Evolutionary conservation across 257 asterid genomes (phyloP).

Genomic region (Plantago elongata): DNA sequence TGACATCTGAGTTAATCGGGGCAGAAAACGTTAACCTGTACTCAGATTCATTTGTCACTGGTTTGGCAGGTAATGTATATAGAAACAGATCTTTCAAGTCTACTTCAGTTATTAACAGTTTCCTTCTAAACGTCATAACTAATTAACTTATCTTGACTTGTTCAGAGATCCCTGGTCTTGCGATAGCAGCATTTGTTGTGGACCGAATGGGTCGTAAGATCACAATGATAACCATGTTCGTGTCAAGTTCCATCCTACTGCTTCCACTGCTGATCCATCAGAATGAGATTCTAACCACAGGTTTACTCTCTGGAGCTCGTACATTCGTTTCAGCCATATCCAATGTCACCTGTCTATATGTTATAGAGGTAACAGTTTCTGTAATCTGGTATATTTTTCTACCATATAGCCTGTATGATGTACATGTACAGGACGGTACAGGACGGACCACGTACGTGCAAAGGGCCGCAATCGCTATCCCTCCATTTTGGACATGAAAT

Average conservation of each 20-base stretch:
- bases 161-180: slow-evolving; percentile 78
- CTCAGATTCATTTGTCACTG: slow-evolving; percentile 51
- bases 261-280: slow-evolving; percentile 49
- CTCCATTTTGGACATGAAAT: too few relatives aligned
- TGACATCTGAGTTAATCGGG: slow-evolving; percentile 66
- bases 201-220: slow-evolving; percentile 65
- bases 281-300: slow-evolving; percentile 42
- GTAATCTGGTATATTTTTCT: too few relatives aligned
- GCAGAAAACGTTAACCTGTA: slow-evolving; percentile 43
- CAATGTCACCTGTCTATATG: slow-evolving; percentile 42
- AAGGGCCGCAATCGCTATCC: too few relatives aligned
- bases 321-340: slow-evolving; percentile 54
- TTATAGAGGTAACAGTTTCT: slow-evolving; percentile 52
- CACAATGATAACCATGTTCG: slow-evolving; percentile 57
- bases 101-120: not conserved
- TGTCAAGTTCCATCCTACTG: slow-evolving; percentile 35
- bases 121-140: not conserved
- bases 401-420: too few relatives aligned
- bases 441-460: too few relatives aligned
- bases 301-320: slow-evolving; percentile 61
- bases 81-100: not conserved
- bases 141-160: slow-evolving; percentile 8
- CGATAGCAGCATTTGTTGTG: slow-evolving; percentile 52
- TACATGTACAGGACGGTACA: too few relatives aligned
- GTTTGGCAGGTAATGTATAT: slow-evolving; percentile 56